Conservation (phyloP, 805 yeast genomes). For the Saccharomycopsis amapae region DNA sequence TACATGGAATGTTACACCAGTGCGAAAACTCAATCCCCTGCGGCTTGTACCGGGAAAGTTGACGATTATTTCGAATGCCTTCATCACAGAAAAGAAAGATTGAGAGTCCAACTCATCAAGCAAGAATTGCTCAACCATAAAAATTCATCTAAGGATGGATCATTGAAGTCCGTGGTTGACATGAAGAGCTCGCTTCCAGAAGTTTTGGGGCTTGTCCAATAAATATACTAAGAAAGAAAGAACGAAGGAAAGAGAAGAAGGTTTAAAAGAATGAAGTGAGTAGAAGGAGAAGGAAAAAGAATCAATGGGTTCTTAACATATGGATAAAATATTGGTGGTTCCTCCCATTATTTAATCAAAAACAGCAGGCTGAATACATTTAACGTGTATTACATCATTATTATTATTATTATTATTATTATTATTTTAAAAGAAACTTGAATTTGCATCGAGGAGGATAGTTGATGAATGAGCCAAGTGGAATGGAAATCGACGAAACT, state of each 20-base stretch:
- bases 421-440: no score
- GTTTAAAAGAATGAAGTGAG: neutral
- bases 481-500: no score
- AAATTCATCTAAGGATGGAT: constrained; percentile 5
- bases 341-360: no score
- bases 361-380: no score
- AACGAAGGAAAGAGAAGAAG: neutral
- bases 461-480: no score
- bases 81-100: constrained; percentile 39
- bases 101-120: constrained; percentile 25
- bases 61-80: constrained; percentile 46
- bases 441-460: no score
- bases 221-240: neutral
- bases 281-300: neutral
- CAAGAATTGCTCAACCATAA: constrained; percentile 21
- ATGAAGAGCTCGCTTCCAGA: constrained; percentile 23
- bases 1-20: constrained; percentile 41
- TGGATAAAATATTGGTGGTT: no score
- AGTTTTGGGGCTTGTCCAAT: constrained; percentile 23
- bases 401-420: no score
- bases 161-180: constrained; percentile 17
- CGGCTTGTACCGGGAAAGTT: constrained; percentile 35
- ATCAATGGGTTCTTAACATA: no score
- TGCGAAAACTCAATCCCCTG: constrained; percentile 30
- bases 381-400: no score